These are phyloP conservation scores for Adansonia rubrostipa DNA, from an alignment of 441 rosid species.

Conservation along the genomic window DNA sequence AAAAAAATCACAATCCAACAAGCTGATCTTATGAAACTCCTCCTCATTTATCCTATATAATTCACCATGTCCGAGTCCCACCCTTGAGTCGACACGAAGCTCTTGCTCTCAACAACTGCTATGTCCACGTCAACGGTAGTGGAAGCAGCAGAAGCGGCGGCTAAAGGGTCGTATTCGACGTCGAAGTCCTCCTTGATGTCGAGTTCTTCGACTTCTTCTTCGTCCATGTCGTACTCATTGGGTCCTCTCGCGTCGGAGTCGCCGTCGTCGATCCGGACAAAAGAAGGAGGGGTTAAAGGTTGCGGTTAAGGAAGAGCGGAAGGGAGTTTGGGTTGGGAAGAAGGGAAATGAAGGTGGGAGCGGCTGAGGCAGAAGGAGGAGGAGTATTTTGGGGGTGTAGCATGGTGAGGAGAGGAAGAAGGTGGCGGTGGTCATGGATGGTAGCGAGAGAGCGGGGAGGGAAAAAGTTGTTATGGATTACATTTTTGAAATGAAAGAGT, in stretches of 20 bases:
- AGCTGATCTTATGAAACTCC: constrained; percentile 82
- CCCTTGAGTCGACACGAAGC: constrained; percentile 71
- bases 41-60: constrained; percentile 78
- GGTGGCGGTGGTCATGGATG: constrained; percentile 31
- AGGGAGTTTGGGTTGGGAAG: constrained; percentile 25
- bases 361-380: constrained; percentile 21
- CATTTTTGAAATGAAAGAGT: not conserved
- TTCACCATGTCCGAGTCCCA: constrained; percentile 90
- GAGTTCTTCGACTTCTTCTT: constrained; percentile 79
- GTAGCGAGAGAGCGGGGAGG: not conserved
- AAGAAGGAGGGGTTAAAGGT: constrained; percentile 42
- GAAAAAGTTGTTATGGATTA: not conserved
- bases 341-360: constrained; percentile 28
- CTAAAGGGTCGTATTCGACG: constrained; percentile 75
- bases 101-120: constrained; percentile 68
- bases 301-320: constrained; percentile 33
- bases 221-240: constrained; percentile 82
- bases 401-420: constrained; percentile 41
- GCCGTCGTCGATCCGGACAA: constrained; percentile 71
- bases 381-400: constrained; percentile 30
- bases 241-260: constrained; percentile 66
- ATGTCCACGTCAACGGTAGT: constrained; percentile 59
- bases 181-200: constrained; percentile 92
- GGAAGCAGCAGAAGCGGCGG: constrained; percentile 35
- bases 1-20: constrained; percentile 86